Evolutionary conservation across 352 stramenopile species (phyloP).

Genomic region (Phytophthora ohioensis): DNA sequence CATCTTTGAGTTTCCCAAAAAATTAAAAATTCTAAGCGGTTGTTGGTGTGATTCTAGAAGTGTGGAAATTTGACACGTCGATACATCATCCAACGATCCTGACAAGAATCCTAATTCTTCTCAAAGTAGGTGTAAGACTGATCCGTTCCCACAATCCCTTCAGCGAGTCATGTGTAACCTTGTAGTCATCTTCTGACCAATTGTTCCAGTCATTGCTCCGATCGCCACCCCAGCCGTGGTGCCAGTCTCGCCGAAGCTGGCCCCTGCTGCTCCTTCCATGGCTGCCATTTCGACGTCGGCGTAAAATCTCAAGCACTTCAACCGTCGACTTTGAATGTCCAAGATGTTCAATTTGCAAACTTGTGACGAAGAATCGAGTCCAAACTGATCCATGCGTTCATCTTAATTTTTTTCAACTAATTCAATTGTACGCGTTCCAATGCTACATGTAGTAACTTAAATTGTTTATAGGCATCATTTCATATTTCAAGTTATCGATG

Average conservation of each 20-base stretch:
- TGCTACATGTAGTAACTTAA: no score
- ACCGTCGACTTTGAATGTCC: not conserved
- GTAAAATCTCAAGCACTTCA: not conserved
- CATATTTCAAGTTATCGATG: no score
- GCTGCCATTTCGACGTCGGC: conserved; percentile 8
- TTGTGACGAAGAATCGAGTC: conserved; percentile 2
- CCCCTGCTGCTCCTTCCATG: not conserved
- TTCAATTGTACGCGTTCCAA: no score
- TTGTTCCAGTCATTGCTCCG: not conserved
- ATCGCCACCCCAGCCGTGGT: not conserved
- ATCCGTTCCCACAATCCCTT: conserved; percentile 2
- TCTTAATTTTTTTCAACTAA: not conserved
- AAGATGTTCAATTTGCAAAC: not conserved
- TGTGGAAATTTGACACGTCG: conserved; percentile 19
- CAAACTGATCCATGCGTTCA: not conserved
- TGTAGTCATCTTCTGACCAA: not conserved
- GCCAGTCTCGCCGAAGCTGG: not conserved
- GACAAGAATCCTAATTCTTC: conserved; percentile 30
- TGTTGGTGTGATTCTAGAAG: conserved; percentile 46
- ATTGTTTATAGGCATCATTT: no score
- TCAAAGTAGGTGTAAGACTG: conserved; percentile 21
- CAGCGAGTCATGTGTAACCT: not conserved
- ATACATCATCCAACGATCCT: conserved; percentile 34
- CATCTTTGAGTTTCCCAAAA: not conserved
- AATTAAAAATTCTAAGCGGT: conserved; percentile 44